phyloP scores from a whole-genome alignment of 371 early-diverging fungal species.

The Mucor racemosus region DNA sequence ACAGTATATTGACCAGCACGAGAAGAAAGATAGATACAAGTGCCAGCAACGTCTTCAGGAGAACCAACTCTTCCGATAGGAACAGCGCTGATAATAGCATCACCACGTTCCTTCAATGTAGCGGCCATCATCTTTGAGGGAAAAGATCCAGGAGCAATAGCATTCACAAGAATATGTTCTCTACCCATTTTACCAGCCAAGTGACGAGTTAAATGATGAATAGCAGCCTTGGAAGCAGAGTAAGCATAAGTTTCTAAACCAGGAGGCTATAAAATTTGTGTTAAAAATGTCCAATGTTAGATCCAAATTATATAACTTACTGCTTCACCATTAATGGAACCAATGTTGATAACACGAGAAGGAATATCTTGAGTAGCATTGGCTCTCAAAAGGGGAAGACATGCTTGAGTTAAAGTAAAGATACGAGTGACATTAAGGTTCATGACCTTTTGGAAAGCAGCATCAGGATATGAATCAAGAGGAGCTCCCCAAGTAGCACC shows the following conservation, averaged over 20 bases:
- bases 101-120: constrained; percentile 64
- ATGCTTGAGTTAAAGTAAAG: constrained; percentile 84
- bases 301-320: constrained; percentile 33
- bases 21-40: constrained; percentile 73
- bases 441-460: constrained; percentile 81
- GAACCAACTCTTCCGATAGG: constrained; percentile 82
- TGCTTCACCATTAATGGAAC: constrained; percentile 73
- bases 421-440: constrained; percentile 87
- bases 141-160: constrained; percentile 91
- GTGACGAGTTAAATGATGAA: constrained; percentile 77
- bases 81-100: constrained; percentile 58
- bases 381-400: constrained; percentile 77
- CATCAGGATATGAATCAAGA: constrained; percentile 68
- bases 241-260: constrained; percentile 75
- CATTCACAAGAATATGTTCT: constrained; percentile 81
- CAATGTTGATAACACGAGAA: constrained; percentile 72
- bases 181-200: constrained; percentile 70
- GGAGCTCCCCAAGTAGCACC: constrained; percentile 81
- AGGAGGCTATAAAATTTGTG: constrained; percentile 47
- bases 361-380: constrained; percentile 63
- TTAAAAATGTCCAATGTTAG: constrained; percentile 46
- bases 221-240: constrained; percentile 78
- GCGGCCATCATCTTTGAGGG: constrained; percentile 90
- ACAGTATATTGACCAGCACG: constrained; percentile 80
- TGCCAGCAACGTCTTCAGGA: constrained; percentile 89